A percentile compares a stretch with the other conserved stretches of the same genome.
These are phyloP conservation scores for Primulina eburnea DNA, from an alignment of 257 asterid species.

Conservation along the genomic window DNA sequence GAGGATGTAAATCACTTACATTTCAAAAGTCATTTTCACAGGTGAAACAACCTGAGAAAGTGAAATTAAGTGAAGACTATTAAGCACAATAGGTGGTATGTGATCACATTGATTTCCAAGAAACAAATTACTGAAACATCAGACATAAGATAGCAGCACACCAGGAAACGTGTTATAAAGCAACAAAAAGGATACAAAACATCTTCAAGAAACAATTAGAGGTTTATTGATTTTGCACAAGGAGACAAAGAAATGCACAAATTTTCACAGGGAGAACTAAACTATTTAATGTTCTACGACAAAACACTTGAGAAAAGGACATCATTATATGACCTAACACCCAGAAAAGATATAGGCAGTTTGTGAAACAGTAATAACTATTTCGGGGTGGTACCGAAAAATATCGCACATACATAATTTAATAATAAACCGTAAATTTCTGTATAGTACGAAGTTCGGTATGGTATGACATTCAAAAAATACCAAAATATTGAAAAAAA, in stretches of 20 bases:
- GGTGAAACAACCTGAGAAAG: constrained; percentile 51
- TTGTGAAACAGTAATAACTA: not conserved
- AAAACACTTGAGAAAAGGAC: not conserved
- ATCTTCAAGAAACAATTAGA: constrained; percentile 5
- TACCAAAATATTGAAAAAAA: too few species aligned
- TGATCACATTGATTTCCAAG: constrained; percentile 3
- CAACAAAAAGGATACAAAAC: not conserved
- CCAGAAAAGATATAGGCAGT: not conserved
- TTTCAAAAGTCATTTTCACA: constrained; percentile 61
- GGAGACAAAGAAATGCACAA: not conserved
- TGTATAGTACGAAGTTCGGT: too few species aligned
- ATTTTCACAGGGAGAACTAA: not conserved
- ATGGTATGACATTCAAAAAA: too few species aligned
- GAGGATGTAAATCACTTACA: constrained; percentile 34
- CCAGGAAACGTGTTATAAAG: not conserved
- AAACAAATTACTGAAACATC: not conserved
- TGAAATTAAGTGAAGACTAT: constrained; percentile 9
- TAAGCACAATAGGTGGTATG: not conserved
- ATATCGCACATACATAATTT: too few species aligned
- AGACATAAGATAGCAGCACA: not conserved
- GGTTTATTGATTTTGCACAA: not conserved
- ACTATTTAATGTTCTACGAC: constrained; percentile 8
- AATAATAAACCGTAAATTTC: too few species aligned
- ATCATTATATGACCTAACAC: not conserved
- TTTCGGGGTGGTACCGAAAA: not conserved